Base-by-base conservation (phyloP, 2,329 filamentous ascomycete species). In the Rhinocladiella mackenziei region DNA sequence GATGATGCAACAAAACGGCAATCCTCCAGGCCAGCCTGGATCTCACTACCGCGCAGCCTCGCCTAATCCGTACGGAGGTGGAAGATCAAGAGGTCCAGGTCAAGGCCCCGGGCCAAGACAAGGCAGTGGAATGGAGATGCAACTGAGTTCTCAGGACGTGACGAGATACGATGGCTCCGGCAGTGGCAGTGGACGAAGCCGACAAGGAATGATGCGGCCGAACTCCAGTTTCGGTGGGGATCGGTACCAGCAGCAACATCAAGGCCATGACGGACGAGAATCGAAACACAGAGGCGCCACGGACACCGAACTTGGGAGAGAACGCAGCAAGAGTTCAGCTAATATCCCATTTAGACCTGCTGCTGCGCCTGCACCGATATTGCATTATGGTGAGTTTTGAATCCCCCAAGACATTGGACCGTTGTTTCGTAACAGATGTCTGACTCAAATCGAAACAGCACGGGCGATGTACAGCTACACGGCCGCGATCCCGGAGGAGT, bases 391-490 rank as follows among this genome's bases (percentile, higher is more conserved):
- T 97, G 77, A 82, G 89, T 77, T 41, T 22, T 17, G 13, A 23
- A 15, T 2, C 14, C n/a, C 20, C 25, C 48, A 4, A 20, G 32
- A 29, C 25, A 22, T 29, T 26, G n/a, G 8, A 26, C n/a, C 8
- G 23, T 26, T 26, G 23, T 2, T 26, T 11, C 30, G 4, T 32
- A 8, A 3, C 8, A 17, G 18, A 32, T 15, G 11, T 17, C 11
- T 5, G 14, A 35, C 32, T 35, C 7, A 35, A 31, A n/a, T 33
- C 23, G 39, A 39, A 28, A 36, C 58, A 97, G 92, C 92, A 42
- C 86, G 91, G 30, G 91, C 92, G 18, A 76, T 96, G 72, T 98
- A 97, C 66, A 81, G 87, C 71, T 98, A 98, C 65, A 81, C 85
- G 60, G 89, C 92, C 2, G 91, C 89, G 15, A 98, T 98, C 46